These are phyloP conservation scores for Vitis hybrid DNA, from an alignment of 177 flowering plant species.

Conservation along the genomic window DNA sequence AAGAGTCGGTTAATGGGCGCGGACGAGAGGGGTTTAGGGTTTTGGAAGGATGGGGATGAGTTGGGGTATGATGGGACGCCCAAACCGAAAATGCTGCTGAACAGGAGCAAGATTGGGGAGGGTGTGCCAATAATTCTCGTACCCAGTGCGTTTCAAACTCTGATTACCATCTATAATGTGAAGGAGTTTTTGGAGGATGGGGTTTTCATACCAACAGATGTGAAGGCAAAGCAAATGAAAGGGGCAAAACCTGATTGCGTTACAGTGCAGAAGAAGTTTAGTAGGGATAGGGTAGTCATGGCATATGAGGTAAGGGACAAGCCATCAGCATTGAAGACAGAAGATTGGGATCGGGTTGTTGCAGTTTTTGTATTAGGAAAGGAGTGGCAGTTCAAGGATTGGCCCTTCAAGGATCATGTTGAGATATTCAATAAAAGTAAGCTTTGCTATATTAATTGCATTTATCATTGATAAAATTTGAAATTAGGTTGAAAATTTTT, in stretches of 20 bases:
- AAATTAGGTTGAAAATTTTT: neutral
- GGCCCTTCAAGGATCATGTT: conserved; percentile 99
- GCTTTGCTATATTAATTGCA: conserved; percentile 14
- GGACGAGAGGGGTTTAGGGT: conserved; percentile 50
- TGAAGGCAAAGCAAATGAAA: conserved; percentile 85
- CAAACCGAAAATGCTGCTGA: conserved; percentile 66
- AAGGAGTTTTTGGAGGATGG: conserved; percentile 98
- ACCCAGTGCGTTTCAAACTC: conserved; percentile 92
- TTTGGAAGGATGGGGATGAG: conserved; percentile 45
- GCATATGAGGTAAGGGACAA: conserved; percentile 99
- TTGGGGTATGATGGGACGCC: conserved; percentile 47
- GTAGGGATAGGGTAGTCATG: conserved; percentile 85
- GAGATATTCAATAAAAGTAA: conserved; percentile 93
- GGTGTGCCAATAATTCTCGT: conserved; percentile 97
- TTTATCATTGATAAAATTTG: neutral
- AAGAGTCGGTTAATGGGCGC: conserved; percentile 74
- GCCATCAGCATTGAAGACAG: conserved; percentile 85
- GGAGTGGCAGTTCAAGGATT: conserved; percentile 99
- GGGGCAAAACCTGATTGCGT: conserved; percentile 94
- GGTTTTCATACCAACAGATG: conserved; percentile 82
- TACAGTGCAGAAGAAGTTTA: conserved; percentile 97
- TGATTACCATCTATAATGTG: conserved; percentile 95
- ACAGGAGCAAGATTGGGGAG: conserved; percentile 85
- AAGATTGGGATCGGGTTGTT: conserved; percentile 98
- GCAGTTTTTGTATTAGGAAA: conserved; percentile 96